A percentile compares a stretch with the other conserved stretches of the same genome.
phyloP scores from a whole-genome alignment of 164 flowering plant species.

The Macadamia integrifolia region DNA sequence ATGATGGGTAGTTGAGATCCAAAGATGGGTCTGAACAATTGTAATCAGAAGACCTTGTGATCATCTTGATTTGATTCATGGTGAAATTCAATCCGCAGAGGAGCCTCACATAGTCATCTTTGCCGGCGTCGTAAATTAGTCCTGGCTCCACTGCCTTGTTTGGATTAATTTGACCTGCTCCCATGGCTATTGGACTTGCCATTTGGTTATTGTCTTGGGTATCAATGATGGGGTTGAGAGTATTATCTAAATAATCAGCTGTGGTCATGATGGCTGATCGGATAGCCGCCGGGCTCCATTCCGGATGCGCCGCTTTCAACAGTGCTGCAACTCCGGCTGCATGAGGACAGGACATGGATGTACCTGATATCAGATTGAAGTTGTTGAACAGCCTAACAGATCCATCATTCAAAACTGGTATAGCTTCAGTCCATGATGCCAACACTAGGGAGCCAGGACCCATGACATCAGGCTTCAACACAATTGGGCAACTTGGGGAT shows the following conservation, averaged over 20 bases:
- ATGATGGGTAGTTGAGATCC: conserved; percentile 73
- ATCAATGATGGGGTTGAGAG: conserved; percentile 34
- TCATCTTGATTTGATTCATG: conserved; percentile 29
- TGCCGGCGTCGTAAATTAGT: conserved; percentile 40
- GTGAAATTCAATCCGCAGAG: conserved; percentile 56
- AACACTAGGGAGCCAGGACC: conserved; percentile 49
- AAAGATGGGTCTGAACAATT: conserved; percentile 33
- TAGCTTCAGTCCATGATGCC: conserved; percentile 48
- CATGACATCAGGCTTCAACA: conserved; percentile 61
- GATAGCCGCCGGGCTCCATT: conserved; percentile 72
- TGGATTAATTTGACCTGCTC: conserved; percentile 63
- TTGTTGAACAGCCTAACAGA: conserved; percentile 19
- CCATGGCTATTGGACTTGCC: conserved; percentile 59
- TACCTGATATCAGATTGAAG: conserved; percentile 54
- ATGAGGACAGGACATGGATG: conserved; percentile 78
- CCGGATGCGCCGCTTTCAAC: conserved; percentile 47
- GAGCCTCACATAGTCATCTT: conserved; percentile 43
- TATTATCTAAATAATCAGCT: conserved; percentile 36
- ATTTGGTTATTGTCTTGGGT: conserved; percentile 11
- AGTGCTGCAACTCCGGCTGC: conserved; percentile 62
- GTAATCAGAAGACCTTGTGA: conserved; percentile 26
- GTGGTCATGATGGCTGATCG: conserved; percentile 78
- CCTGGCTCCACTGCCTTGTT: conserved; percentile 73
- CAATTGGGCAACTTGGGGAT: conserved; percentile 30
- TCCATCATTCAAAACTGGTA: conserved; percentile 3